Base-by-base conservation (phyloP, 192 early-diverging fungal species). In the Linnemannia schmuckeri region DNA sequence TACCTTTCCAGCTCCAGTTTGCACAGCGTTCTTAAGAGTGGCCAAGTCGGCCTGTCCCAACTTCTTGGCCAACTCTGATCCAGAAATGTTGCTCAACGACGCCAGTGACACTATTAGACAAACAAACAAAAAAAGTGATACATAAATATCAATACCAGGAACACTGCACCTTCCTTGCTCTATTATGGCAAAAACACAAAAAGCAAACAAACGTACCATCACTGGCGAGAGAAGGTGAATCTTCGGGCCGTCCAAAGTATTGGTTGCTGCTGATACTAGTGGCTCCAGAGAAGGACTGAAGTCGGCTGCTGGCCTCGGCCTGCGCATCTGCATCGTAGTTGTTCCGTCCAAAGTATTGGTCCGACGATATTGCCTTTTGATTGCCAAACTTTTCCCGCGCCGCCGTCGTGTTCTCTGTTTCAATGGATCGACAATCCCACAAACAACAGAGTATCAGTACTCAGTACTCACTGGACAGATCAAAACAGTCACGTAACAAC, bases 341-440 rank as follows among this genome's bases (percentile, higher is more conserved):
- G 27, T 93, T 92, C 17, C 96, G 93, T 8, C 94, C 95, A 94
- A 98, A 98, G 88, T 95, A 98, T 91, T 97, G 96, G 86, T 98
- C 97, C 30, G 95, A 96, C 37, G 96, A 97, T 78, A 99, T 98
- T 41, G 94, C 91, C 85, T 96, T 97, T 75, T 97, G 95, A 79
- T 90, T 93, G 12, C 93, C 93, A 87, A 99, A 98, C 77, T 95
- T 92, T 77, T 97, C 94, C 17, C 92, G 82, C 6, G 96, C 94
- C 6, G 72, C 92, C 88, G 61, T 89, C 80, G 37, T 54, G 35
- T 79, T 94, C 89, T 74, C 83, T 80, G n/a, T 77, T 52, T 12
- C 6, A 76, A 40, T 22, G 10, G 0, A 27, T 75, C 40, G 27
- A 22, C 40, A 30, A 38, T 46, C 37, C 1, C 4, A 69, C 54